Evolutionary conservation across 805 yeast genomes (phyloP).

Genomic region (Teunomyces gatunensis): DNA sequence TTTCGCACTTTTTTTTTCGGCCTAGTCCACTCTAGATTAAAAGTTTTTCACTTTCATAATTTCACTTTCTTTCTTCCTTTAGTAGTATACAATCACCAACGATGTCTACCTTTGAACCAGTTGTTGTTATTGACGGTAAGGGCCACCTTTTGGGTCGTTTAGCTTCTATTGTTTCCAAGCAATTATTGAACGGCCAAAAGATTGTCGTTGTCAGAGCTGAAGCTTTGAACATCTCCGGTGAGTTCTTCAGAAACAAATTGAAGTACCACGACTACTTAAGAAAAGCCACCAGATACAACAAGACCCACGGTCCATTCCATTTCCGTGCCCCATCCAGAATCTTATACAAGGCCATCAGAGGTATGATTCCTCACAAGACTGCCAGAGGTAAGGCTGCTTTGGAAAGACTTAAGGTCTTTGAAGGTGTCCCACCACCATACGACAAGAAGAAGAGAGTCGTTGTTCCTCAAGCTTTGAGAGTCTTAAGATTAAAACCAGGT

Average conservation of each 20-base stretch:
- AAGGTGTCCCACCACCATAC: slow-evolving; percentile 99
- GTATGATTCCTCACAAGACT: slow-evolving; percentile 99
- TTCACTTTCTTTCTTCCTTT: slow-evolving; percentile 6
- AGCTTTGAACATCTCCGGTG: slow-evolving; percentile 98
- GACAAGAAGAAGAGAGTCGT: slow-evolving; percentile 99
- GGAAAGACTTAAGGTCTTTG: slow-evolving; percentile 98
- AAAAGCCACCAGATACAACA: slow-evolving; percentile 98
- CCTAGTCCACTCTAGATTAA: slow-evolving; percentile 1
- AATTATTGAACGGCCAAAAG: slow-evolving; percentile 96
- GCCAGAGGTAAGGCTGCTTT: slow-evolving; percentile 99
- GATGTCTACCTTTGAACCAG: slow-evolving; percentile 91
- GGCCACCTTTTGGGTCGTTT: slow-evolving; percentile 99
- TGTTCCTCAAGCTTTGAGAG: slow-evolving; percentile 99
- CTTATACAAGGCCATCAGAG: slow-evolving; percentile 99
- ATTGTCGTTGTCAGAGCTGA: slow-evolving; percentile 96
- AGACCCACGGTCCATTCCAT: slow-evolving; percentile 99
- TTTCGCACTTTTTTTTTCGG: slow-evolving; percentile 3
- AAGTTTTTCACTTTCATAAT: slow-evolving; percentile 3
- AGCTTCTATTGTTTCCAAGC: slow-evolving; percentile 98
- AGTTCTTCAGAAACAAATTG: slow-evolving; percentile 99
- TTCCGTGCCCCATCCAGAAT: slow-evolving; percentile 99
- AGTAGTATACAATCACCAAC: slow-evolving; percentile 16
- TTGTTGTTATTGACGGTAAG: slow-evolving; percentile 98
- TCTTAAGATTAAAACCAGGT: slow-evolving; percentile 98
- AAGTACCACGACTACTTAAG: slow-evolving; percentile 99